phyloP scores from a whole-genome alignment of 2,329 filamentous ascomycete species.

The Byssoonygena ceratinophila region DNA sequence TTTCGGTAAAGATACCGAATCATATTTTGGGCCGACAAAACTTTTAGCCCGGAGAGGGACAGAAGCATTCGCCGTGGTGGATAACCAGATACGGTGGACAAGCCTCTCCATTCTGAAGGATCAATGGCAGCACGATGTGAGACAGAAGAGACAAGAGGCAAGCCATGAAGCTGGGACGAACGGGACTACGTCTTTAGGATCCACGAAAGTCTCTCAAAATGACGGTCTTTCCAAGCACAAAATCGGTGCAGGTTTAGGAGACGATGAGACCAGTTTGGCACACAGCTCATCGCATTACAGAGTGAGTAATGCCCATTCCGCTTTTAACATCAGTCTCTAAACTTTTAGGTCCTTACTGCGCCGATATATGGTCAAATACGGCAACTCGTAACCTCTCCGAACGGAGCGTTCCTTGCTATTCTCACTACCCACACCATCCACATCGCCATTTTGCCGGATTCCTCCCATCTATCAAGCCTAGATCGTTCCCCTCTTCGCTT shows the following conservation, averaged over 20 bases:
- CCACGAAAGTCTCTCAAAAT: neutral
- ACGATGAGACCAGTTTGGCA: neutral
- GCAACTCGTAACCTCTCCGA: slow-evolving; percentile 75
- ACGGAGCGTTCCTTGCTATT: slow-evolving; percentile 70
- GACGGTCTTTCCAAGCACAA: neutral
- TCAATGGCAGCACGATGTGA: slow-evolving; percentile 36
- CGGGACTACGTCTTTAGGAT: neutral
- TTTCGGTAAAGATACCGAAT: slow-evolving; percentile 20
- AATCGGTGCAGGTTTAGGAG: neutral
- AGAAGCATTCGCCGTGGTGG: slow-evolving; percentile 79
- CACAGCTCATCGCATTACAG: slow-evolving; percentile 29
- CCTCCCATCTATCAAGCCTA: slow-evolving; percentile 59
- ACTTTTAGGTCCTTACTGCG: slow-evolving; percentile 57
- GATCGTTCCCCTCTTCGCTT: slow-evolving; percentile 62
- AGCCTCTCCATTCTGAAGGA: slow-evolving; percentile 73
- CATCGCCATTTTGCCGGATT: slow-evolving; percentile 73
- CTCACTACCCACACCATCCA: slow-evolving; percentile 80
- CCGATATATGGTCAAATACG: slow-evolving; percentile 71
- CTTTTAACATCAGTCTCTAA: slow-evolving; percentile 3
- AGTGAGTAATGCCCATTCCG: slow-evolving; percentile 29
- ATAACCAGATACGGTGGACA: slow-evolving; percentile 84
- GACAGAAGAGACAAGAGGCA: slow-evolving; percentile 24
- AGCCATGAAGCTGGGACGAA: neutral
- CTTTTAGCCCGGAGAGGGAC: slow-evolving; percentile 73
- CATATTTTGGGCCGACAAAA: slow-evolving; percentile 36